Conservation (phyloP, 2,329 filamentous ascomycete species). For the Apiospora aurea region DNA sequence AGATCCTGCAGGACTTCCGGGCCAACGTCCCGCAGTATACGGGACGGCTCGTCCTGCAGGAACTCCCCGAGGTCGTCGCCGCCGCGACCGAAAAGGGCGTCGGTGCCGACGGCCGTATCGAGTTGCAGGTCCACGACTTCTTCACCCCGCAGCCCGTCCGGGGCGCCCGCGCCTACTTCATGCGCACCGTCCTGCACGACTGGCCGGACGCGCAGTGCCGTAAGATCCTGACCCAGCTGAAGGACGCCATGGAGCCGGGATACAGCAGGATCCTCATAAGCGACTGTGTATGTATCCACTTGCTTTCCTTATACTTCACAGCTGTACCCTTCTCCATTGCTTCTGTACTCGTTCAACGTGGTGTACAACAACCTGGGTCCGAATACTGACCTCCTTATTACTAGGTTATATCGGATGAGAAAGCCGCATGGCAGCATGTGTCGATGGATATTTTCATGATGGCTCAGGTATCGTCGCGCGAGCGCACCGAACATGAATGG, state of each 20-base stretch:
- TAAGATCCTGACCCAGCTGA: constrained; percentile 44
- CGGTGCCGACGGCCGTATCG: constrained; percentile 7
- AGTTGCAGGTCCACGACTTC: constrained; percentile 23
- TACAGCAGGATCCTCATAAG: constrained; percentile 51
- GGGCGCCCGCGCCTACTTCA: constrained; percentile 42
- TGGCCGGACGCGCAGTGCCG: constrained; percentile 45
- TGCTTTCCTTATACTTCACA: neutral
- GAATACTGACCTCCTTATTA: neutral
- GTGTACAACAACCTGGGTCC: neutral
- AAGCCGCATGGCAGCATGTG: constrained; percentile 32
- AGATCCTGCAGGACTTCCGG: constrained; percentile 28
- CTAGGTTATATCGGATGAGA: constrained; percentile 30
- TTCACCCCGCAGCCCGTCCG: constrained; percentile 19
- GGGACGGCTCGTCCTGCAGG: constrained; percentile 4
- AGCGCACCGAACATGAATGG: constrained; percentile 33
- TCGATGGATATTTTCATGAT: constrained; percentile 34
- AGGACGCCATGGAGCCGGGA: constrained; percentile 62
- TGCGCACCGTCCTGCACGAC: constrained; percentile 47
- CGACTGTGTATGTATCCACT: constrained; percentile 3
- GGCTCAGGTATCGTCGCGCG: constrained; percentile 28
- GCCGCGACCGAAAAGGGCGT: constrained; percentile 8
- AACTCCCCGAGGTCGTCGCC: neutral
- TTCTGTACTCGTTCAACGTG: neutral
- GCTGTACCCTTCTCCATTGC: neutral
- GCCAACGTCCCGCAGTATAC: neutral